Percentiles rank a stretch among this genome's conserved stretches.
These are phyloP conservation scores for Suillus hirtellus DNA, from an alignment of 768 basidiomycete species.

Conservation along the genomic window DNA sequence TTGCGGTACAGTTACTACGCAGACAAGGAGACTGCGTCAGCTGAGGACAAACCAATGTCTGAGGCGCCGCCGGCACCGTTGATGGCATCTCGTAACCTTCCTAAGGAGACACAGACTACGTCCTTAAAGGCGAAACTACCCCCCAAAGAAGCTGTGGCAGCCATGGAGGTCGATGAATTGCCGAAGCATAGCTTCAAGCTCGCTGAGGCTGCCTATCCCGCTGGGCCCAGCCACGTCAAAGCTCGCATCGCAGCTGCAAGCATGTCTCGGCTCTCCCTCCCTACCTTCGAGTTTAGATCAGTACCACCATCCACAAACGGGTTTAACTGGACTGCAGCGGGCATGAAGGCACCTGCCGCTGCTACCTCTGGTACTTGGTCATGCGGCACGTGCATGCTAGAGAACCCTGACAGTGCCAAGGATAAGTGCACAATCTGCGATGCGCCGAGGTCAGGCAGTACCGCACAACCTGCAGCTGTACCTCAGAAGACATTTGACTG, in stretches of 20 bases:
- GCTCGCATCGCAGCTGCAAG: conserved; percentile 40
- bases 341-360: conserved; percentile 46
- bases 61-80: conserved; percentile 10
- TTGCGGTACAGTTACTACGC: conserved; percentile 70
- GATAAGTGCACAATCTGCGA: conserved; percentile 51
- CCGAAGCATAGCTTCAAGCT: conserved; percentile 36
- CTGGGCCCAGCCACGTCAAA: conserved; percentile 23
- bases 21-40: conserved; percentile 41
- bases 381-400: conserved; percentile 52
- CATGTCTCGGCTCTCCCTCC: conserved; percentile 45
- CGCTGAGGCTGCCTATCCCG: conserved; percentile 16
- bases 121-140: conserved; percentile 25
- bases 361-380: conserved; percentile 45
- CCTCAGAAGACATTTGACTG: conserved; percentile 36
- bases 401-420: conserved; percentile 37
- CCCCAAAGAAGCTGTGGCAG: conserved; percentile 29
- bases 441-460: conserved; percentile 31
- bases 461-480: conserved; percentile 17
- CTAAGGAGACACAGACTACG: conserved; percentile 16
- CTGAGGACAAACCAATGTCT: conserved; percentile 13
- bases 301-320: conserved; percentile 31
- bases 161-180: conserved; percentile 33
- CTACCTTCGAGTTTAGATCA: conserved; percentile 40
- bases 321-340: conserved; percentile 67
- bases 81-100: conserved; percentile 31